Conservation (phyloP, 345 rosid species). For the Brassica carinata region DNA sequence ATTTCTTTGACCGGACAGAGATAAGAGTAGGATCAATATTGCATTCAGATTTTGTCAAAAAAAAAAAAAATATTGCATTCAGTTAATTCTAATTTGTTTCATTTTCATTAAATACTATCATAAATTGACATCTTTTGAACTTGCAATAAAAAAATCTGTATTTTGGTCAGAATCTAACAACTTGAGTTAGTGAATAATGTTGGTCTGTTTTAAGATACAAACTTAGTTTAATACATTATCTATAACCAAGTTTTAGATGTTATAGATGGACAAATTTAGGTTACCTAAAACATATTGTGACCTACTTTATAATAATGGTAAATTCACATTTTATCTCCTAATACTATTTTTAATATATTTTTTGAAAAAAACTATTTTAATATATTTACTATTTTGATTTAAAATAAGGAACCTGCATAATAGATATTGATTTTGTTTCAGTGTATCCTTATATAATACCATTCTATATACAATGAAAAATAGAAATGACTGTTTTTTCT, state of each 20-base stretch:
- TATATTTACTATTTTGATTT: too few relatives aligned
- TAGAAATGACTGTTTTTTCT: neutral
- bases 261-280: neutral
- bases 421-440: neutral
- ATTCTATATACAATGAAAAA: too few relatives aligned
- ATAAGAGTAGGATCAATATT: neutral
- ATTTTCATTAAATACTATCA: neutral
- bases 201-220: neutral
- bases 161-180: neutral
- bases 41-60: too few relatives aligned
- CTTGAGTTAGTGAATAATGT: neutral
- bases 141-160: neutral
- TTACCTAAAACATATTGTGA: neutral
- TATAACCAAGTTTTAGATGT: neutral
- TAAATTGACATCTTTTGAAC: neutral
- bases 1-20: neutral
- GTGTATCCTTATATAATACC: neutral
- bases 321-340: neutral
- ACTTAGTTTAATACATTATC: neutral
- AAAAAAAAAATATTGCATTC: neutral
- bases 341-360: too few relatives aligned
- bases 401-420: too few relatives aligned
- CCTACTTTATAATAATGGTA: neutral
- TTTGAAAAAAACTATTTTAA: too few relatives aligned
- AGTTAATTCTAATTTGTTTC: neutral